These are phyloP conservation scores for Pouteria campechiana DNA, from an alignment of 179 eudicot species.

Conservation along the genomic window DNA sequence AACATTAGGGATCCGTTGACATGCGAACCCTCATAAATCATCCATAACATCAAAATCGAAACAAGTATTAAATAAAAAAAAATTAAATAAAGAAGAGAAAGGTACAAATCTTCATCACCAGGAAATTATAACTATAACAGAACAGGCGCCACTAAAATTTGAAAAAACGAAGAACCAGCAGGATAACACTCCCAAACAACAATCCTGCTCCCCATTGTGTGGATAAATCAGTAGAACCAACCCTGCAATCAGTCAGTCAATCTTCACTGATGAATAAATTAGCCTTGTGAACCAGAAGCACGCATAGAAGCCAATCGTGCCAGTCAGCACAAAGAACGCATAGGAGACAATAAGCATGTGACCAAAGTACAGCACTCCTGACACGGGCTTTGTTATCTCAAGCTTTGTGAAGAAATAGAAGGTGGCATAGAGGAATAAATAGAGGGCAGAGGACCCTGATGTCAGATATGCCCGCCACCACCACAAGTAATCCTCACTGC, in stretches of 20 bases:
- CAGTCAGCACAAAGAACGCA: conserved; percentile 42
- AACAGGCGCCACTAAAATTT: too few species aligned
- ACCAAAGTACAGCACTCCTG: conserved; percentile 38
- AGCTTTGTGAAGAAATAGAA: conserved; percentile 52
- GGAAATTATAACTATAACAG: too few species aligned
- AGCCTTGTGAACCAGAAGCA: conserved; percentile 53
- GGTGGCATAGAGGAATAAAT: conserved; percentile 38
- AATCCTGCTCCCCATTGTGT: too few species aligned
- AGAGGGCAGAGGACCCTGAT: conserved; percentile 39
- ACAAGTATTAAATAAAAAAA: too few species aligned
- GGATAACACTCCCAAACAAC: too few species aligned
- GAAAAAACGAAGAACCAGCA: too few species aligned
- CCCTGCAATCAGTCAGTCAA: conserved; percentile 17
- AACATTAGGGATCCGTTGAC: too few species aligned
- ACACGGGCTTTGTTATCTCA: conserved; percentile 40
- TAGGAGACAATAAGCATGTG: conserved; percentile 40
- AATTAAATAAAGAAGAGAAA: too few species aligned
- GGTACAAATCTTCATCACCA: too few species aligned
- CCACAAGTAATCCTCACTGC: conserved; percentile 46
- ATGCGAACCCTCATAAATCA: too few species aligned
- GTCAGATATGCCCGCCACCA: conserved; percentile 50
- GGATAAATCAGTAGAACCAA: too few species aligned
- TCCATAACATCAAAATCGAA: too few species aligned
- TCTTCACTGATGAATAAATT: conserved; percentile 44
- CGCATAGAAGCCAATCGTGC: conserved; percentile 45